These are phyloP conservation scores for Cryphonectria carpinicola DNA, from an alignment of 2,329 filamentous ascomycete genomes.

Conservation along the genomic window DNA sequence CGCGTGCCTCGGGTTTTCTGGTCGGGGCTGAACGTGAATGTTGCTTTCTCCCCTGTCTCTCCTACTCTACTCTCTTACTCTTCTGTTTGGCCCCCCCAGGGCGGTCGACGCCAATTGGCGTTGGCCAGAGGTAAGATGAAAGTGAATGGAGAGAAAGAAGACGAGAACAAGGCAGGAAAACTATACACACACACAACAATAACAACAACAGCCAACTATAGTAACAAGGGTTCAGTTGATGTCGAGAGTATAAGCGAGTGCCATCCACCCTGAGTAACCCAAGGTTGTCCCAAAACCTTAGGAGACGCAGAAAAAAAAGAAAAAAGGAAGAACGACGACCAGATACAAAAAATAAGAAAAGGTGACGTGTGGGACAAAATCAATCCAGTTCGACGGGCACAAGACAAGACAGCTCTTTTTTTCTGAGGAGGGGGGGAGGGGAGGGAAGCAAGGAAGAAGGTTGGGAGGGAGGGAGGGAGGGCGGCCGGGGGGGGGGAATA, in stretches of 20 bases:
- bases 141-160: not conserved
- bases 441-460: not conserved
- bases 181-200: not conserved
- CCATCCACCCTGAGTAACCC: not conserved
- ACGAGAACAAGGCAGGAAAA: not conserved
- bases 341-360: not conserved
- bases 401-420: not conserved
- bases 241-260: conserved; percentile 10
- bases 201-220: not conserved
- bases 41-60: not conserved
- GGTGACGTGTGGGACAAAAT: not conserved
- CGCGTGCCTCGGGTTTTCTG: not conserved
- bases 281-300: not conserved
- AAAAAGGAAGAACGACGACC: not conserved
- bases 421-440: not conserved
- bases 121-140: not conserved
- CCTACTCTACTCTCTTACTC: not conserved
- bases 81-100: not conserved
- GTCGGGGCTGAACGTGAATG: not conserved
- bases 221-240: conserved; percentile 1
- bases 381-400: not conserved
- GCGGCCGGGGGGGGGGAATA: not conserved
- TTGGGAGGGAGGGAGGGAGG: not conserved
- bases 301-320: not conserved
- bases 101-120: not conserved